Percentiles rank a stretch among this genome's conserved stretches.
Evolutionary conservation across 768 basidiomycete species (phyloP).

Genomic region (Lenzites betulinus): DNA sequence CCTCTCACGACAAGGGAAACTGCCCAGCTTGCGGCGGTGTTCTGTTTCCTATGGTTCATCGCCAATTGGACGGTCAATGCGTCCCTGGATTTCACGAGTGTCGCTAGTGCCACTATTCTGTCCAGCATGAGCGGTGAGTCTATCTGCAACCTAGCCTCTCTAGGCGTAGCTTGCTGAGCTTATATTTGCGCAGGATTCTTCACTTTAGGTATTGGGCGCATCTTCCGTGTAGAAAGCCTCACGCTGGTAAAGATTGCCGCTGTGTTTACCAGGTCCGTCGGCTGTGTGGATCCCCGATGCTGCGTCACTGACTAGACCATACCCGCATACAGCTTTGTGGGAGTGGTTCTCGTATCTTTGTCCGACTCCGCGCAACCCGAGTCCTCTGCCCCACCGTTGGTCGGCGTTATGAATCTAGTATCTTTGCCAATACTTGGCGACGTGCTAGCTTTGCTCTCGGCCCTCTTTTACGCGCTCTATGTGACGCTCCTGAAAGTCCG

Average conservation of each 20-base stretch:
- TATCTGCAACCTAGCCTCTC: not conserved
- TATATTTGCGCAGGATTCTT: constrained; percentile 72
- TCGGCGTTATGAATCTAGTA: constrained; percentile 24
- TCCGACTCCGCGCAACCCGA: constrained; percentile 63
- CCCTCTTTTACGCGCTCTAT: constrained; percentile 86
- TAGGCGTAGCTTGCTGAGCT: not conserved
- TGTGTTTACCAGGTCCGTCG: constrained; percentile 72
- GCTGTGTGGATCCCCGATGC: not conserved
- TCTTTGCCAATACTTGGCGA: constrained; percentile 70
- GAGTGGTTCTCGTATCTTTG: constrained; percentile 85
- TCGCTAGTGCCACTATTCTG: constrained; percentile 91
- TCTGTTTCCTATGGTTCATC: constrained; percentile 90
- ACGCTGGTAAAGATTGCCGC: constrained; percentile 73
- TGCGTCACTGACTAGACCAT: not conserved
- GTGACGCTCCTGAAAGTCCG: constrained; percentile 87
- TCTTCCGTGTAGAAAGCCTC: constrained; percentile 80
- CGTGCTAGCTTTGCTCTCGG: constrained; percentile 80
- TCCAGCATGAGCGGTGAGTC: constrained; percentile 81
- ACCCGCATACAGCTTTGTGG: constrained; percentile 58
- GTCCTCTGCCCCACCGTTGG: constrained; percentile 13
- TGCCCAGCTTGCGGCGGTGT: constrained; percentile 70
- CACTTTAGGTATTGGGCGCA: constrained; percentile 79
- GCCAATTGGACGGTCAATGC: constrained; percentile 94
- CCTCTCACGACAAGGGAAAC: constrained; percentile 72
- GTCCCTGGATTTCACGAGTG: constrained; percentile 82